Percentiles rank a stretch among this genome's conserved stretches.
phyloP scores from a whole-genome alignment of 2,329 filamentous ascomycete species.

The Beauveria brongniartii region DNA sequence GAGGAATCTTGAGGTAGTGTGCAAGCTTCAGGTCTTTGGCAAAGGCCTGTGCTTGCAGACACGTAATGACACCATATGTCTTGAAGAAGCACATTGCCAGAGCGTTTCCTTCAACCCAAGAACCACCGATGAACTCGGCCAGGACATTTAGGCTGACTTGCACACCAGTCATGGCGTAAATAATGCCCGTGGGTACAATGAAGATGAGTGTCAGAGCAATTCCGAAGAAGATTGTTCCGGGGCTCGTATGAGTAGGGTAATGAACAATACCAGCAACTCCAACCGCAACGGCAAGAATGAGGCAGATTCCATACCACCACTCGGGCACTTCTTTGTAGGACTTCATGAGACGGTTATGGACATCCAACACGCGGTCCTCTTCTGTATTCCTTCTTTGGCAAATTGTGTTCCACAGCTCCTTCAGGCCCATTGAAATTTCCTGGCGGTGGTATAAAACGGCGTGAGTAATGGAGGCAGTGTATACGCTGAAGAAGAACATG shows the following conservation, averaged over 20 bases:
- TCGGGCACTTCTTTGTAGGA: constrained; percentile 28
- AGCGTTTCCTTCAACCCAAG: constrained; percentile 26
- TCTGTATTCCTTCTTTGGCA: constrained; percentile 14
- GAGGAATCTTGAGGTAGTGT: constrained; percentile 43
- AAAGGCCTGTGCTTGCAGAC: constrained; percentile 21
- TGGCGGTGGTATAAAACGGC: constrained; percentile 22
- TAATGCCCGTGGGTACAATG: constrained; percentile 33
- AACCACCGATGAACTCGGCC: constrained; percentile 36
- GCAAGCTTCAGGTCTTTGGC: constrained; percentile 41
- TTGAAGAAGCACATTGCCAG: constrained; percentile 26
- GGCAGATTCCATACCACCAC: constrained; percentile 33
- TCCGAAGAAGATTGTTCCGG: constrained; percentile 33
- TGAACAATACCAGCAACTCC: constrained; percentile 29
- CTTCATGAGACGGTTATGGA: constrained; percentile 26
- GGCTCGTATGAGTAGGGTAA: constrained; percentile 34
- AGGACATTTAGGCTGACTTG: constrained; percentile 32
- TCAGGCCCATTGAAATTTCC: constrained; percentile 20
- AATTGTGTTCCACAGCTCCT: constrained; percentile 19
- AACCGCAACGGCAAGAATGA: constrained; percentile 26
- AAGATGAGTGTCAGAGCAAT: constrained; percentile 32
- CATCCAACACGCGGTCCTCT: constrained; percentile 16
- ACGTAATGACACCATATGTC: constrained; percentile 28
- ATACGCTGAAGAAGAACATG: constrained; percentile 21
- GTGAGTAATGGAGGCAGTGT: constrained; percentile 21
- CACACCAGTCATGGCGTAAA: constrained; percentile 37